These are phyloP conservation scores for Hypoxylon sp. DNA, from an alignment of 2,329 filamentous ascomycete genomes.

Conservation along the genomic window DNA sequence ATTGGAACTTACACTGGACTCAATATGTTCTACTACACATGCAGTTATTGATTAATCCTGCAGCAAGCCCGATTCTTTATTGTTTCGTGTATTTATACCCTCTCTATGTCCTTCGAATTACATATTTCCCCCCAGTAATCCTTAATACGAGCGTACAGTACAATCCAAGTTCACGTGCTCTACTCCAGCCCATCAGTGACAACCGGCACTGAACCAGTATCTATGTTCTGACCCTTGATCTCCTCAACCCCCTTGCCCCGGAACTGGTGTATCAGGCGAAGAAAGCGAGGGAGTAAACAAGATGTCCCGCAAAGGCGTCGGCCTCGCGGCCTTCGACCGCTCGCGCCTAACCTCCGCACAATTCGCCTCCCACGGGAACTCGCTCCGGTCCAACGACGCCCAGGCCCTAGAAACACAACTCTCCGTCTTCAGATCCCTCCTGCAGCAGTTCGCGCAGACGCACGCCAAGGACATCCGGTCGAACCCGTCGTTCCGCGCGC, in stretches of 20 bases:
- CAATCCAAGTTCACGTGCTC: conserved; percentile 20
- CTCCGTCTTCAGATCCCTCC: conserved; percentile 92
- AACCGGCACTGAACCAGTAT: too few species aligned
- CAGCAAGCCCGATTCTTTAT: background rate
- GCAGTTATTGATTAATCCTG: background rate
- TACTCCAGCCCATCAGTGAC: background rate
- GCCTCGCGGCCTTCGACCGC: conserved; percentile 90
- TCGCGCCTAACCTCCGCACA: conserved; percentile 87
- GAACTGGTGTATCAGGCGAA: too few species aligned
- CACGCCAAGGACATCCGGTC: conserved; percentile 97
- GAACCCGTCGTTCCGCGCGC: conserved; percentile 92
- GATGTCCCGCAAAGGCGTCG: conserved; percentile 87
- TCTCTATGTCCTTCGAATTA: background rate
- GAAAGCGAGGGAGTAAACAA: too few species aligned
- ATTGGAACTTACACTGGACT: background rate
- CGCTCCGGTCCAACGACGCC: conserved; percentile 86
- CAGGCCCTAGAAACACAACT: conserved; percentile 92
- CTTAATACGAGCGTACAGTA: background rate
- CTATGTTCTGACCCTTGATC: too few species aligned
- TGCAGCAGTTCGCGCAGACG: conserved; percentile 95
- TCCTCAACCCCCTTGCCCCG: too few species aligned
- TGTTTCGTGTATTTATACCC: background rate
- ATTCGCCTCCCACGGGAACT: conserved; percentile 90
- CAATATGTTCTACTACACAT: background rate
- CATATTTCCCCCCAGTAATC: background rate